Conservation (phyloP, 2,329 filamentous ascomycete species). For the Clonostachys rosea region DNA sequence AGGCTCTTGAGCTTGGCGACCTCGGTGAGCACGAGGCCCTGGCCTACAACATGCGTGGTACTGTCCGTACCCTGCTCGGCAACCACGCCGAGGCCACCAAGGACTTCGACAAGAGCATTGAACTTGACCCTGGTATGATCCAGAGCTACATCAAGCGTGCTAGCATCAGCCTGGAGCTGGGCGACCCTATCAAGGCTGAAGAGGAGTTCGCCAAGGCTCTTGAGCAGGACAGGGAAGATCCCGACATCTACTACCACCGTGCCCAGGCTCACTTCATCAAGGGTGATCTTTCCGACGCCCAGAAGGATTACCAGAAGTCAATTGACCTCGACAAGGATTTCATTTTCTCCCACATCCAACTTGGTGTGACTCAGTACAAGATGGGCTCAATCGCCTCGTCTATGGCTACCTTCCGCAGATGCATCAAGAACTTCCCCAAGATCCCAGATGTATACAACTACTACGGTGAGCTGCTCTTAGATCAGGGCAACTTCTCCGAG, state of each 20-base stretch:
- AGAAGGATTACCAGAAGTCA: conserved; percentile 98
- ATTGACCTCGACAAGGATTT: conserved; percentile 95
- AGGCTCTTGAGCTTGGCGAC: conserved; percentile 76
- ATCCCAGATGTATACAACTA: conserved; percentile 99
- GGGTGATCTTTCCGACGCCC: conserved; percentile 84
- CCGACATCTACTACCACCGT: conserved; percentile 98
- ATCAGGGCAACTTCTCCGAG: conserved; percentile 93
- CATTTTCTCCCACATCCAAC: conserved; percentile 99
- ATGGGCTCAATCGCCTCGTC: conserved; percentile 97
- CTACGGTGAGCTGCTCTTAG: conserved; percentile 93
- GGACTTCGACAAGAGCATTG: conserved; percentile 89
- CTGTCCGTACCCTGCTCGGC: conserved; percentile 88
- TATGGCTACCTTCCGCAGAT: conserved; percentile 96
- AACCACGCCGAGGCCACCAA: conserved; percentile 78
- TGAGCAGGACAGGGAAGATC: conserved; percentile 79
- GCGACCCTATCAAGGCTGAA: conserved; percentile 80
- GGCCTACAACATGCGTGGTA: conserved; percentile 94
- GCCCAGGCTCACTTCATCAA: conserved; percentile 98
- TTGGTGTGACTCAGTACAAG: conserved; percentile 99
- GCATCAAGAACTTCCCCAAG: conserved; percentile 97
- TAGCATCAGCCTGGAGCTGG: conserved; percentile 94
- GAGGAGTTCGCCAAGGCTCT: conserved; percentile 85
- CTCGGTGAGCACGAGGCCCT: conserved; percentile 82
- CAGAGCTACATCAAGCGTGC: conserved; percentile 99
- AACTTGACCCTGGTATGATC: conserved; percentile 80